These are phyloP conservation scores for Colletotrichum theobromicola DNA, from an alignment of 2,329 filamentous ascomycete genomes.

Conservation along the genomic window DNA sequence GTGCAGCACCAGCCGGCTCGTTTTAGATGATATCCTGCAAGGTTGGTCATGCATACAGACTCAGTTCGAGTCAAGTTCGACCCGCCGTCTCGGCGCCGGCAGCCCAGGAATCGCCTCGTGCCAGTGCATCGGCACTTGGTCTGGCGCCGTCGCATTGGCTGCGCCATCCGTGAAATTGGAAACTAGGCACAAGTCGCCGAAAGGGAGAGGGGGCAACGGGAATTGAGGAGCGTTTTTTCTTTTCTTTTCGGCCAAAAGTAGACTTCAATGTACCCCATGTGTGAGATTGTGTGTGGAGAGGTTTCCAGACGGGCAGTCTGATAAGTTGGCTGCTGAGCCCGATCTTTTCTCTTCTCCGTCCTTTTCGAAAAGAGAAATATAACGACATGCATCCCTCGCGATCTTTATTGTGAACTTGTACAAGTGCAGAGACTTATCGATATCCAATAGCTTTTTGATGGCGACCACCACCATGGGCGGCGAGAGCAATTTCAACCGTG, in stretches of 20 bases:
- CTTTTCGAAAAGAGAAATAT: not conserved
- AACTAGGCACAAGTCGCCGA: not conserved
- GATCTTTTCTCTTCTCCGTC: not conserved
- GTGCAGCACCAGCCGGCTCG: not conserved
- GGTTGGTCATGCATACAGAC: conserved; percentile 4
- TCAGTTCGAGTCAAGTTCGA: not conserved
- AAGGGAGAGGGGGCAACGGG: not conserved
- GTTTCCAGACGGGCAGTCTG: not conserved
- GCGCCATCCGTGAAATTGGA: not conserved
- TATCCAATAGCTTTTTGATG: conserved; percentile 2
- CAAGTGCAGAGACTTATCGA: not conserved
- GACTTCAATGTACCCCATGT: not conserved
- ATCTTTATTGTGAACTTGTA: not conserved
- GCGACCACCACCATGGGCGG: conserved; percentile 10
- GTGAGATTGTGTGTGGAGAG: not conserved
- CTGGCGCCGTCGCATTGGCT: not conserved
- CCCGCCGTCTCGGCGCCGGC: not conserved
- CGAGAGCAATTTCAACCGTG: conserved; percentile 22
- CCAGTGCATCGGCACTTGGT: conserved; percentile 5
- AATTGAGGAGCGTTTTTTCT: not conserved
- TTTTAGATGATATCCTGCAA: not conserved
- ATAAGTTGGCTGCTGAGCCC: not conserved
- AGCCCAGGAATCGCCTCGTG: not conserved
- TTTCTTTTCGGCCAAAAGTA: not conserved
- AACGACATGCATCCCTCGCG: conserved; percentile 12